phyloP scores from a whole-genome alignment of 208 protist species.

The Wallacemonas sp. region DNA sequence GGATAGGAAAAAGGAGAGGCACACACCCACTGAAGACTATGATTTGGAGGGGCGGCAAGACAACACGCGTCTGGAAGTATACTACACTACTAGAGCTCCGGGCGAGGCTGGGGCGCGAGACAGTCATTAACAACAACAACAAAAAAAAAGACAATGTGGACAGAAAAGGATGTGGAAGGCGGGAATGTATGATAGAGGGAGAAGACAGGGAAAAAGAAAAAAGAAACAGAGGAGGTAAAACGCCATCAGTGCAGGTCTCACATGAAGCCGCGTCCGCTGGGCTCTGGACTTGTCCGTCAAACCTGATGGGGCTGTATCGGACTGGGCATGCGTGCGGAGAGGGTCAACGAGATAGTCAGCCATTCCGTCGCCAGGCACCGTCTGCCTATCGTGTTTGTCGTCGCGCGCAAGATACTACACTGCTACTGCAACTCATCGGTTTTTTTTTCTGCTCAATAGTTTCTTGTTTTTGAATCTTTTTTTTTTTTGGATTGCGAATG shows the following conservation, averaged over 20 bases:
- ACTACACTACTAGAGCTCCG: neutral
- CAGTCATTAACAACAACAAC: conserved; percentile 7
- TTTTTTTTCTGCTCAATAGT: too few species aligned
- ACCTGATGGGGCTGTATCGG: too few species aligned
- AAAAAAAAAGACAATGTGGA: neutral
- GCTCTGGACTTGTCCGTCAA: too few species aligned
- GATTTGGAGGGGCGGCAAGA: neutral
- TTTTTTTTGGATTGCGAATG: too few species aligned
- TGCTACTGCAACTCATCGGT: too few species aligned
- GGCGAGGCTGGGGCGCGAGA: neutral
- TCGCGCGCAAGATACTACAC: too few species aligned
- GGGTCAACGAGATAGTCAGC: too few species aligned
- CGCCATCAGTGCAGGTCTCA: neutral
- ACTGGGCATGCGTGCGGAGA: too few species aligned
- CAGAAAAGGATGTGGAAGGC: conserved; percentile 1
- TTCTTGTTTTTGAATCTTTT: too few species aligned
- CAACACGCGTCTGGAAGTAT: neutral
- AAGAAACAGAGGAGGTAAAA: neutral
- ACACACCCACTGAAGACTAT: neutral
- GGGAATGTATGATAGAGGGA: conserved; percentile 12
- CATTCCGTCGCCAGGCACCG: too few species aligned
- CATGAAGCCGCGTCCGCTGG: too few species aligned
- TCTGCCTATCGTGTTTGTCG: too few species aligned
- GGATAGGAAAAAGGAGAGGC: neutral
- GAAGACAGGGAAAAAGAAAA: conserved; percentile 13